These are phyloP conservation scores for Monilinia vaccinii-corymbosi DNA, from an alignment of 2,329 filamentous ascomycete genomes.

Conservation along the genomic window DNA sequence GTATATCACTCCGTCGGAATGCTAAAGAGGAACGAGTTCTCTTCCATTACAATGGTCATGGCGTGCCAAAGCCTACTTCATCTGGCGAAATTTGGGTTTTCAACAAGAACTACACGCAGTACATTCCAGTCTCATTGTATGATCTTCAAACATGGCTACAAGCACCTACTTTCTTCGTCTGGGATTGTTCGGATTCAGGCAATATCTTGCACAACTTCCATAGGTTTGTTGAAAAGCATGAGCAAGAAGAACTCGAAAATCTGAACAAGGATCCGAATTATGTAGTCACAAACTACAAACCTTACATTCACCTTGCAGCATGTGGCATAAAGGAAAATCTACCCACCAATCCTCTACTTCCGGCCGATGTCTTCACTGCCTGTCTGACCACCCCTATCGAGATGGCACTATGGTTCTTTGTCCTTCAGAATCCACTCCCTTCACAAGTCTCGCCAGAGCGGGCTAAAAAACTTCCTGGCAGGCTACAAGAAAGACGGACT, in stretches of 20 bases:
- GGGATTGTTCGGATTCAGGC: constrained; percentile 93
- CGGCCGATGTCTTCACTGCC: constrained; percentile 90
- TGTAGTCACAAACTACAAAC: constrained; percentile 60
- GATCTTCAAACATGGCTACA: constrained; percentile 94
- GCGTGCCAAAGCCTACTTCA: constrained; percentile 87
- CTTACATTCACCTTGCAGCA: constrained; percentile 82
- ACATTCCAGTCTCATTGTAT: constrained; percentile 92
- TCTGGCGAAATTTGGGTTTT: constrained; percentile 99
- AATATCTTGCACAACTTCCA: constrained; percentile 95
- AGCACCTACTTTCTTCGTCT: constrained; percentile 91
- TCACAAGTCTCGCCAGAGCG: constrained; percentile 65
- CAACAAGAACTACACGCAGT: constrained; percentile 97
- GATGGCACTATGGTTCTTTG: constrained; percentile 94
- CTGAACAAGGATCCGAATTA: constrained; percentile 72
- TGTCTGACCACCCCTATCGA: constrained; percentile 96
- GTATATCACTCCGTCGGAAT: constrained; percentile 78
- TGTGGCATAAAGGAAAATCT: constrained; percentile 86
- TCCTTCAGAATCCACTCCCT: constrained; percentile 68
- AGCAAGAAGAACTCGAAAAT: constrained; percentile 74
- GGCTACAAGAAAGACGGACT: constrained; percentile 84
- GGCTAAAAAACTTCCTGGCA: constrained; percentile 81
- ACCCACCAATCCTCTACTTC: constrained; percentile 86
- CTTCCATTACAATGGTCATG: constrained; percentile 98
- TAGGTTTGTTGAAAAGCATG: constrained; percentile 88
- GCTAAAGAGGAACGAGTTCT: constrained; percentile 93